Percentiles rank a stretch among this genome's conserved stretches.
phyloP scores from a whole-genome alignment of 129 eudicot species.

The Helichrysum umbraculigerum region DNA sequence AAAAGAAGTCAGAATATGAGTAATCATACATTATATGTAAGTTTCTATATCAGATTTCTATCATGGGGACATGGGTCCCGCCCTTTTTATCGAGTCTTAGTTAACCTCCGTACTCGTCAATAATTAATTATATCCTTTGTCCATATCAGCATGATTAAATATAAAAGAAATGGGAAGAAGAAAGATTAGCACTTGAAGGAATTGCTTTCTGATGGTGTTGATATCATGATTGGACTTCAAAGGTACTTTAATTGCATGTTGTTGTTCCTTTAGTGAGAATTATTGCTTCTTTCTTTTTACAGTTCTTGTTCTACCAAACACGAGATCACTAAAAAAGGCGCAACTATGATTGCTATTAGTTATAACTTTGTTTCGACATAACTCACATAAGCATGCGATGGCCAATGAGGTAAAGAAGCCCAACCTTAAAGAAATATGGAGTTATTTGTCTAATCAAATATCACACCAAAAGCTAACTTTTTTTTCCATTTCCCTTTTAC shows the following conservation, averaged over 20 bases:
- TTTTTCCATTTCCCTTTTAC: neutral
- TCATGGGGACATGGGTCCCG: neutral
- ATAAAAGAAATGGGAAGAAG: constrained; percentile 22
- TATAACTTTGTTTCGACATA: constrained; percentile 20
- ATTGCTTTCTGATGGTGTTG: constrained; percentile 32
- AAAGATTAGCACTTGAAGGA: constrained; percentile 33
- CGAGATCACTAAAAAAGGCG: constrained; percentile 25
- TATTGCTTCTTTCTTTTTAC: constrained; percentile 21
- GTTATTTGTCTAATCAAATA: constrained; percentile 38
- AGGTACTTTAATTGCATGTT: constrained; percentile 39
- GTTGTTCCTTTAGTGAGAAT: constrained; percentile 29
- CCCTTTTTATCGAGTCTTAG: neutral
- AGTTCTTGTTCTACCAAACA: constrained; percentile 26
- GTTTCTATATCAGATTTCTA: neutral
- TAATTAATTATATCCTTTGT: constrained; percentile 30
- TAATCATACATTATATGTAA: no score
- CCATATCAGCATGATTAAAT: constrained; percentile 24
- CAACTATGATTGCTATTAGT: constrained; percentile 20
- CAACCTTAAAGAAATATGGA: constrained; percentile 24
- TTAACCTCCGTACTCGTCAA: neutral
- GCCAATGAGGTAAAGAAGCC: constrained; percentile 20
- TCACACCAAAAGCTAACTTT: constrained; percentile 28
- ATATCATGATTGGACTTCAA: constrained; percentile 39
- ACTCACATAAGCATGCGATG: constrained; percentile 26
- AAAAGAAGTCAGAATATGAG: no score